Conservation (phyloP, 2,329 filamentous ascomycete species). For the Botrytis aclada region DNA sequence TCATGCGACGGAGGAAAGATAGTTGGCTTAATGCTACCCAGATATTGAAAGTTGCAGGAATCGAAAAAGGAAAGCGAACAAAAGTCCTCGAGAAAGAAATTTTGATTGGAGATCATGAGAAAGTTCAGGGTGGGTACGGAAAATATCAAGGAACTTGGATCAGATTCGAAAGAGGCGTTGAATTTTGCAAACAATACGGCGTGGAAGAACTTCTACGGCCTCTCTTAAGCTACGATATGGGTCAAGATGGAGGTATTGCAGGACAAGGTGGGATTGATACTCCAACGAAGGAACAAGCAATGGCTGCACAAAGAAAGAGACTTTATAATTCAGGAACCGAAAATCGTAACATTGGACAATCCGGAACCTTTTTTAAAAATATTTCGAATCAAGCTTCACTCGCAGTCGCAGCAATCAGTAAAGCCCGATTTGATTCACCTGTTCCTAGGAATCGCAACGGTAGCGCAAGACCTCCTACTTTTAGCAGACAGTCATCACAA, state of each 20-base stretch:
- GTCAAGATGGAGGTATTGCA: conserved; percentile 67
- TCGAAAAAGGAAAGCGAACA: conserved; percentile 96
- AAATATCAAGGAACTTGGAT: conserved; percentile 99
- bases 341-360: conserved; percentile 60
- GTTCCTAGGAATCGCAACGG: conserved; percentile 59
- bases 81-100: conserved; percentile 99
- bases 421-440: conserved; percentile 89
- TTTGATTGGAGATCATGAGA: conserved; percentile 92
- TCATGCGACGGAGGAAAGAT: conserved; percentile 93
- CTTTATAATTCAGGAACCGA: conserved; percentile 79
- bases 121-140: conserved; percentile 96
- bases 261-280: conserved; percentile 81
- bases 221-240: conserved; percentile 77
- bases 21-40: conserved; percentile 98
- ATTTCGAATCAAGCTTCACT: conserved; percentile 92
- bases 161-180: conserved; percentile 83
- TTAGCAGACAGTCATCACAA: conserved; percentile 70
- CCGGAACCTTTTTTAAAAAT: conserved; percentile 94
- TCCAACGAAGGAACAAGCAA: conserved; percentile 96
- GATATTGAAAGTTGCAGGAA: conserved; percentile 94
- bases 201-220: conserved; percentile 75
- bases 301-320: conserved; percentile 91
- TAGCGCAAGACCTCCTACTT: conserved; percentile 64
- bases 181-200: conserved; percentile 79
- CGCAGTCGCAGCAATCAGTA: conserved; percentile 93